Conservation (phyloP, 106 monocot species). For the Narthecium ossifragum region DNA sequence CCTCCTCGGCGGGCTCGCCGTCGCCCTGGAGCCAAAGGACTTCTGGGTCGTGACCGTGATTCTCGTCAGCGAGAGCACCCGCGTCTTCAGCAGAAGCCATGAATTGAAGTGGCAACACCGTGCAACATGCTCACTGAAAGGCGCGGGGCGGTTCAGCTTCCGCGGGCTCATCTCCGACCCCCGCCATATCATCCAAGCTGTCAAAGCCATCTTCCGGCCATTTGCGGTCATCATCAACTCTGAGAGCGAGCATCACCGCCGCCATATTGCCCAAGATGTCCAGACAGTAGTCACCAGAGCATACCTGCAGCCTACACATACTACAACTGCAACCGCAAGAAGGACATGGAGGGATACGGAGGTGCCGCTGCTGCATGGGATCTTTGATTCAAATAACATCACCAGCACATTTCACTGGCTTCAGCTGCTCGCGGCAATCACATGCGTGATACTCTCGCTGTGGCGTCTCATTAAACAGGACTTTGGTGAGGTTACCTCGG, state of each 20-base stretch:
- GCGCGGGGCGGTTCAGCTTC: slow-evolving; percentile 18
- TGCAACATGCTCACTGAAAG: slow-evolving; percentile 4
- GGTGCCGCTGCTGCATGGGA: slow-evolving; percentile 21
- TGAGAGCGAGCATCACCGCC: not conserved
- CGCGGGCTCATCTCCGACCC: not conserved
- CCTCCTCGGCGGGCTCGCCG: slow-evolving; percentile 51
- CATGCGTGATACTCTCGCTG: slow-evolving; percentile 36
- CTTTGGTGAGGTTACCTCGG: slow-evolving; percentile 11
- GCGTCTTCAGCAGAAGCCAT: slow-evolving; percentile 52
- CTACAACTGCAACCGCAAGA: too few relatives aligned
- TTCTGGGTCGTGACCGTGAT: slow-evolving; percentile 48
- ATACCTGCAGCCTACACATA: too few relatives aligned
- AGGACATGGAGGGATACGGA: slow-evolving; percentile 17
- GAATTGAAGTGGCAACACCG: slow-evolving; percentile 55
- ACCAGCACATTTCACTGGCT: slow-evolving; percentile 36
- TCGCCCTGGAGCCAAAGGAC: slow-evolving; percentile 11
- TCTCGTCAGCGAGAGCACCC: slow-evolving; percentile 37
- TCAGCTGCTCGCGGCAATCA: slow-evolving; percentile 35
- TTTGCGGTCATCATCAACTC: not conserved
- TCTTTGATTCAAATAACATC: slow-evolving; percentile 29
- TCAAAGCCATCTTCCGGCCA: slow-evolving; percentile 9
- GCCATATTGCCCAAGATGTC: not conserved
- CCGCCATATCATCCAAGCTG: not conserved
- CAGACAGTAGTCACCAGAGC: not conserved
- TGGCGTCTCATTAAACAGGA: slow-evolving; percentile 32